Evolutionary conservation across 805 yeast species (phyloP).

Genomic region (Tanozyma kutaoensis): DNA sequence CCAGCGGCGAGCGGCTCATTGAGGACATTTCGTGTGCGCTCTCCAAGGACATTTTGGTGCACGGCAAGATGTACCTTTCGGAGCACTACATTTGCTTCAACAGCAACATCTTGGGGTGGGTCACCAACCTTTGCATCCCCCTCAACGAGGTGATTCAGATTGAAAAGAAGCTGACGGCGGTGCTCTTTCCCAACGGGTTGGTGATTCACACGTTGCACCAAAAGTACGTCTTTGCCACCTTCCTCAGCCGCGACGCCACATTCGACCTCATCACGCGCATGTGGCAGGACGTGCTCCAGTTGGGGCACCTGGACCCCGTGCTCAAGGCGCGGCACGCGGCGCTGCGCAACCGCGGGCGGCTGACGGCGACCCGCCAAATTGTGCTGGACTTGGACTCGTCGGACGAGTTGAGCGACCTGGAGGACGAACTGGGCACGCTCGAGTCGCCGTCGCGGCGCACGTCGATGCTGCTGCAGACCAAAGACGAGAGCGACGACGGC

Average conservation of each 20-base stretch:
- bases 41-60: constrained; percentile 51
- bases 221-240: constrained; percentile 51
- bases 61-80: constrained; percentile 50
- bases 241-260: constrained; percentile 44
- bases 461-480: too few relatives aligned
- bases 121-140: constrained; percentile 44
- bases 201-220: constrained; percentile 49
- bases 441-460: too few relatives aligned
- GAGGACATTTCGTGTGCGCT: constrained; percentile 56
- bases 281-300: too few relatives aligned
- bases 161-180: constrained; percentile 53
- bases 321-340: too few relatives aligned
- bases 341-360: too few relatives aligned
- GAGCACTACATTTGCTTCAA: constrained; percentile 47
- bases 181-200: constrained; percentile 59
- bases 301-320: too few relatives aligned
- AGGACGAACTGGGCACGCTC: too few relatives aligned
- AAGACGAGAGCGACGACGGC: not conserved
- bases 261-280: constrained; percentile 39
- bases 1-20: constrained; percentile 37
- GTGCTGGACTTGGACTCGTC: too few relatives aligned
- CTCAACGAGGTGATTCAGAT: constrained; percentile 49
- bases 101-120: constrained; percentile 57
- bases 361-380: too few relatives aligned
- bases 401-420: too few relatives aligned